Base-by-base conservation (phyloP, 306 rosid genomes). In the Vigna trinervia region DNA sequence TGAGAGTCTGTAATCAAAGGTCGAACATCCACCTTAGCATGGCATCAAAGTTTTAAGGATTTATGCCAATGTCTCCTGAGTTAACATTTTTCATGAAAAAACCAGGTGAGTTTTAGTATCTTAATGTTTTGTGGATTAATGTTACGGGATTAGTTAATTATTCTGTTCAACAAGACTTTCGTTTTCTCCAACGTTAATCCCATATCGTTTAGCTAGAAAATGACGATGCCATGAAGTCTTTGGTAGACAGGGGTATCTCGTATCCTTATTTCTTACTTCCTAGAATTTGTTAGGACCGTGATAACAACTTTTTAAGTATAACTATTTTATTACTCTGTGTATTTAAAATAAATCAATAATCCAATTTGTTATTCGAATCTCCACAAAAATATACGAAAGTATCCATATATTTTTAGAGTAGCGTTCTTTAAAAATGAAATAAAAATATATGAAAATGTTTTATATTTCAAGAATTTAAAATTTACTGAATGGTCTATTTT, bases 41-140 rank as follows among this genome's bases (percentile, higher is more conserved):
- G 71, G 61, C 52, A 62, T 75, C 54, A 1, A 19, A 75, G 63
- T 48, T 47, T 48, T 62, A 13, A 28, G 45, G 46, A 74, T 45
- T 62, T 48, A 32, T 52, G 39, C 60, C 63, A 61, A 46, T 60
- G 38, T 74, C 34, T 2, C 12, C 13, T 38, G 39, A 13, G 15
- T 54, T 53, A 34, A 8, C 19, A 36, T 50, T 43, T 22, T 66
- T 67, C 54, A 17, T 34, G 17, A 71, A 70, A 70, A 15, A 51
- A 32, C 34, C 46, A 50, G 23, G 61, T 48, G 43, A 50, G 0
- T 15, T 69, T 69, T n/a, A 2, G 15, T 8, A 3, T 19, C 46
- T 68, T 4, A 69, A 14, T 26, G 48, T 69, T 47, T 26, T 9
- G 5, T 34, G 19, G 59, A 48, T 46, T 69, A 14, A 43, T 13